A percentile compares a stretch with the other conserved stretches of the same genome.
Evolutionary conservation across 163 green algal species (phyloP).

Genomic region (Botryococcus braunii): DNA sequence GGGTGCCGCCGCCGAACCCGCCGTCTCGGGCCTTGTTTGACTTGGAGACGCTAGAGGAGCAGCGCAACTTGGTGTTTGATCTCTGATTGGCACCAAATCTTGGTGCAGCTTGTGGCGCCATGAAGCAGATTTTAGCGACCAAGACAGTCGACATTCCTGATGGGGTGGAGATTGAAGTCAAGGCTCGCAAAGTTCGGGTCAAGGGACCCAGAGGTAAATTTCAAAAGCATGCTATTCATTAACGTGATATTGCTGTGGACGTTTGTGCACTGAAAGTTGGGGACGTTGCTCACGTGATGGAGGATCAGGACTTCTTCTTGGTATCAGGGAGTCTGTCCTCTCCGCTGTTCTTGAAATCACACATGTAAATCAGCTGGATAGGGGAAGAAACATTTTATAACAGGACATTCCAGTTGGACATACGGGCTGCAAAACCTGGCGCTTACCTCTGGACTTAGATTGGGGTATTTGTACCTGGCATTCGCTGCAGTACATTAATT

Average conservation of each 20-base stretch:
- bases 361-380: neutral
- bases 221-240: neutral
- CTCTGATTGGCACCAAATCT: too few species aligned
- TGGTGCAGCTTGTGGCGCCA: too few species aligned
- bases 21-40: too few species aligned
- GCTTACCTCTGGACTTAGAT: too few species aligned
- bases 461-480: too few species aligned
- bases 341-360: neutral
- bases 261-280: neutral
- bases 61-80: too few species aligned
- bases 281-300: neutral
- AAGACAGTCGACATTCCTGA: constrained; percentile 55
- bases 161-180: constrained; percentile 62
- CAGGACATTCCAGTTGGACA: too few species aligned
- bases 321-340: neutral
- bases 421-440: too few species aligned
- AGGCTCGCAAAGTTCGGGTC: constrained; percentile 53
- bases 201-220: constrained; percentile 71
- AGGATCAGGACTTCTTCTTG: neutral
- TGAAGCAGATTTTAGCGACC: constrained; percentile 70
- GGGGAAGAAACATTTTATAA: neutral
- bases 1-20: too few species aligned
- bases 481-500: too few species aligned
- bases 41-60: too few species aligned
- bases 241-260: neutral